Conservation (phyloP, 2,329 filamentous ascomycete genomes). For the Trichoderma aggressivum region DNA sequence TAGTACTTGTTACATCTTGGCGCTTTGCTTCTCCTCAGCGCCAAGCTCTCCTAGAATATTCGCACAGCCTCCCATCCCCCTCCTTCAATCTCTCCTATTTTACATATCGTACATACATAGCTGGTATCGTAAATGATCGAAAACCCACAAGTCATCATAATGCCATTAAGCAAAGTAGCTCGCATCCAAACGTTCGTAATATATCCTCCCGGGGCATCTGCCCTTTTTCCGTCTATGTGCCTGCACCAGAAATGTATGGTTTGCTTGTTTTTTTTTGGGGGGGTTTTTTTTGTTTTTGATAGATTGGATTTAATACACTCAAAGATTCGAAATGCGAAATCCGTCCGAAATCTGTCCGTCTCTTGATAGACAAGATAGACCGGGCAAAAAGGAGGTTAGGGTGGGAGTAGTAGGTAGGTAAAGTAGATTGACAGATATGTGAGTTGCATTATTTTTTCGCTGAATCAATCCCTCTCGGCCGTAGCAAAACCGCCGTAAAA, state of each 20-base stretch:
- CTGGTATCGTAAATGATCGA: background rate
- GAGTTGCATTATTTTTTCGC: conserved; percentile 1
- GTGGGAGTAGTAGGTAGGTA: background rate
- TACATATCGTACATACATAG: conserved; percentile 7
- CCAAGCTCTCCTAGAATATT: background rate
- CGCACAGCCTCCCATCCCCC: background rate
- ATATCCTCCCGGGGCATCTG: background rate
- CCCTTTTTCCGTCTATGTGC: background rate
- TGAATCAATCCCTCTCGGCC: conserved; percentile 1
- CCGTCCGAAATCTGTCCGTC: no score
- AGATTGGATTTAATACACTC: background rate
- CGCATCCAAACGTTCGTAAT: background rate
- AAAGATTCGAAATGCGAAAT: background rate
- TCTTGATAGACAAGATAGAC: background rate
- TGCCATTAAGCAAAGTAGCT: background rate
- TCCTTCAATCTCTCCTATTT: background rate
- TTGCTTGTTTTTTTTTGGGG: background rate
- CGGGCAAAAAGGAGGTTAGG: background rate
- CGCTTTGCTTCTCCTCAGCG: background rate
- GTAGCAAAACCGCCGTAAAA: background rate
- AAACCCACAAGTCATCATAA: background rate
- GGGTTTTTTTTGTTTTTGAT: background rate
- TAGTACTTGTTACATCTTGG: background rate
- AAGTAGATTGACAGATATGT: background rate
- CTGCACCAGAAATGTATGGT: background rate